A percentile compares a stretch with the other conserved stretches of the same genome.
Conservation (phyloP, 2,329 filamentous ascomycete genomes). For the Fusarium devonianum region DNA sequence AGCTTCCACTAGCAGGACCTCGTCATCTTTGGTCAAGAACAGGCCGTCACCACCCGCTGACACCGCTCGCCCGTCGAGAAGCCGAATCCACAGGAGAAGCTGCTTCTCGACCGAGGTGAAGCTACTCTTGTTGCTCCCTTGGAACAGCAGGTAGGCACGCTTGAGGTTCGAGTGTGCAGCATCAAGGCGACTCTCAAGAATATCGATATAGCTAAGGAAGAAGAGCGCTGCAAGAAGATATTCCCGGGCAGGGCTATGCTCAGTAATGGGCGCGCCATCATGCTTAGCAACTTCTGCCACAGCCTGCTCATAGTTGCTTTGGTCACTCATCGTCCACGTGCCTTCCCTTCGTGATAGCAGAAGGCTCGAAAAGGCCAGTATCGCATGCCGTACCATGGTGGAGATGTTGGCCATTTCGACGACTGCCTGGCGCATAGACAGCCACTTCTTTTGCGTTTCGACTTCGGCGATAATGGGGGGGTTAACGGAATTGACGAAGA, state of each 20-base stretch:
- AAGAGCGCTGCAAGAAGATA: slow-evolving; percentile 59
- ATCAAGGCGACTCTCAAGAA: slow-evolving; percentile 52
- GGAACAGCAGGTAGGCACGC: slow-evolving; percentile 56
- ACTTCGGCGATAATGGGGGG: slow-evolving; percentile 61
- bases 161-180: slow-evolving; percentile 59
- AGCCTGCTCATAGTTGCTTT: slow-evolving; percentile 50
- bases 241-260: slow-evolving; percentile 47
- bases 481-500: slow-evolving; percentile 57
- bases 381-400: slow-evolving; percentile 55
- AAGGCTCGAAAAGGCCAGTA: slow-evolving; percentile 60
- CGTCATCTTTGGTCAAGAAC: slow-evolving; percentile 58
- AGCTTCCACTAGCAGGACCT: slow-evolving; percentile 53
- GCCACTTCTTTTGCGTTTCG: slow-evolving; percentile 61
- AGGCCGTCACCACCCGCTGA: slow-evolving; percentile 63
- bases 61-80: slow-evolving; percentile 62
- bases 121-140: slow-evolving; percentile 48
- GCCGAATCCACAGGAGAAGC: slow-evolving; percentile 61
- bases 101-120: slow-evolving; percentile 54
- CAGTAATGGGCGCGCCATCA: slow-evolving; percentile 32
- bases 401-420: slow-evolving; percentile 57
- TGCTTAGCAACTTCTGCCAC: slow-evolving; percentile 44
- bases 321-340: slow-evolving; percentile 43
- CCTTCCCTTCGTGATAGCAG: slow-evolving; percentile 49
- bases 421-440: slow-evolving; percentile 56
- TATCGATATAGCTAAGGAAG: slow-evolving; percentile 62